Base-by-base conservation (phyloP, 1,139 yeast genomes). In the Spencermartinsiella ligniputridi region DNA sequence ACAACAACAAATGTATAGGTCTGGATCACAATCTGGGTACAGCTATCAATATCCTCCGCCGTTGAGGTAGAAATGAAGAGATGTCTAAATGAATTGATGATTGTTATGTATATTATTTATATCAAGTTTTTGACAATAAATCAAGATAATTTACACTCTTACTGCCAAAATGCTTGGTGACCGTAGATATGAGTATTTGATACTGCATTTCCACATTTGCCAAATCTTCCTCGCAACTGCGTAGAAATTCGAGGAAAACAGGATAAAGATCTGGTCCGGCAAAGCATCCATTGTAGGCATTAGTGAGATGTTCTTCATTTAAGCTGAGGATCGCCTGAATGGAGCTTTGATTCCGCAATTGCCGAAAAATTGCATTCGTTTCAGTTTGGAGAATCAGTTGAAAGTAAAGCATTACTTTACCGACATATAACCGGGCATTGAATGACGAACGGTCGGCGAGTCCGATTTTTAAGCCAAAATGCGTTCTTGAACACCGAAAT, bases 291-390 rank as follows among this genome's bases (percentile, higher is more conserved):
- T 4, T 6, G 15, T 9, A 27, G 6, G 15, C 15, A 27, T 6
- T 27, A 8, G 8, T 5, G 15, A 27, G 6, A 27, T 27, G 32
- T 5, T 9, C n/a, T 5, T 27, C 15, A 9, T 9, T 9, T 5
- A 27, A n/a, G 15, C 15, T n/a, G 5, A 27, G 5, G 15, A 27
- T 15, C 4, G 5, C 32, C n/a, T 27, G 32, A 27, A 27, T 5
- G 5, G 32, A 8, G n/a, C n/a, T 15, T 18, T 45, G 43, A 21
- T 50, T 54, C 17, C 48, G 46, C 12, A 56, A 40, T 39, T 59
- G 61, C 2, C 54, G 55, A 19, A 70, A 50, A 13, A 88, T 66
- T 8, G 74, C 81, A n/a, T 70, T 64, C 53, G 87, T 88, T 59
- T 88, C 96, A 29, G 65, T 63, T 39, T 72, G 62, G 25, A 88